Evolutionary conservation across 2,329 filamentous ascomycete genomes (phyloP).

Genomic region (Hortaea sp.): DNA sequence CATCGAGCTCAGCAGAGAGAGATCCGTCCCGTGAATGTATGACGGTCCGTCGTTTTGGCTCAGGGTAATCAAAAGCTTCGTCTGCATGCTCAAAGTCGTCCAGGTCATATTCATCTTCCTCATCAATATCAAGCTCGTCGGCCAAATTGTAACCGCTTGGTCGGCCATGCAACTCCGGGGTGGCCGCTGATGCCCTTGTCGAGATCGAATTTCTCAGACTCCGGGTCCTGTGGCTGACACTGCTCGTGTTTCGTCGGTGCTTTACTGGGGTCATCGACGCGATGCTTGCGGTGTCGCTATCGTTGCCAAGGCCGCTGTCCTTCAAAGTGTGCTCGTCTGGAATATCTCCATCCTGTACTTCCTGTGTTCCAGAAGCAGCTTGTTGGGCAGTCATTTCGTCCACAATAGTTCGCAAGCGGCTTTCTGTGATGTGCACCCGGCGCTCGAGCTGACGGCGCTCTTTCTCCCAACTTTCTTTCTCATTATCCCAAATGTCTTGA

Average conservation of each 20-base stretch:
- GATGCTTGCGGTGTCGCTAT: conserved; percentile 62
- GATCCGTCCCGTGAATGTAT: conserved; percentile 33
- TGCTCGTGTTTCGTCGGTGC: conserved; percentile 26
- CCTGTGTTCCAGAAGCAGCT: conserved; percentile 29
- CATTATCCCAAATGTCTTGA: conserved; percentile 71
- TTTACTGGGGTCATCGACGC: conserved; percentile 32
- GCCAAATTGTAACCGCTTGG: conserved; percentile 67
- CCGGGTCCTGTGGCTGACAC: conserved; percentile 16
- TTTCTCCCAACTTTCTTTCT: conserved; percentile 75
- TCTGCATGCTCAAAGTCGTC: conserved; percentile 52
- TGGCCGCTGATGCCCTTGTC: conserved; percentile 15
- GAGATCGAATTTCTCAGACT: conserved; percentile 13
- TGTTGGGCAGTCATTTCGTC: conserved; percentile 74
- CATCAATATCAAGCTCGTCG: conserved; percentile 81
- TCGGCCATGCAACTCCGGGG: conserved; percentile 45
- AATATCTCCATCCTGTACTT: conserved; percentile 23
- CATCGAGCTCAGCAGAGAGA: conserved; percentile 24
- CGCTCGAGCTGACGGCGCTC: conserved; percentile 75
- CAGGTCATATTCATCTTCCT: conserved; percentile 55
- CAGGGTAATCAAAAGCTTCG: conserved; percentile 44
- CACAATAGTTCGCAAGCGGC: conserved; percentile 69
- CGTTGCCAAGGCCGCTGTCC: conserved; percentile 46
- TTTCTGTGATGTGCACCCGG: conserved; percentile 82
- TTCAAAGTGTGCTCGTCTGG: conserved; percentile 50
- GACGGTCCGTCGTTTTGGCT: conserved; percentile 25